Conservation (phyloP, 2,329 filamentous ascomycete genomes). For the Hypoxylon sp. region DNA sequence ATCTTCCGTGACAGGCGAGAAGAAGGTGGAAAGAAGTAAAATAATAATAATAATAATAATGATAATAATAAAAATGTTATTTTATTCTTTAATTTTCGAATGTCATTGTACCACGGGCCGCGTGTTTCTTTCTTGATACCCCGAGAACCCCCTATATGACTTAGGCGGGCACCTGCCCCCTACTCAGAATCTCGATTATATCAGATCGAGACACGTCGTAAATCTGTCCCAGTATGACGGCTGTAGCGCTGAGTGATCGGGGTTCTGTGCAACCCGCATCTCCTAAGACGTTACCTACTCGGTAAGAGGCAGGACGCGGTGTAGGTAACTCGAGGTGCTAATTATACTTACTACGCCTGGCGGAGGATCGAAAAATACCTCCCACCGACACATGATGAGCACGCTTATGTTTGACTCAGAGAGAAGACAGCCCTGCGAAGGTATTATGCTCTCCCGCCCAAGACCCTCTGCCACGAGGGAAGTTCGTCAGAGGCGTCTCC, state of each 20-base stretch:
- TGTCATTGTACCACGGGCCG: neutral
- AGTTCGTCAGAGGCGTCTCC: slow-evolving; percentile 15
- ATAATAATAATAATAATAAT: neutral
- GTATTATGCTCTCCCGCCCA: slow-evolving; percentile 5
- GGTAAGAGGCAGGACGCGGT: slow-evolving; percentile 3
- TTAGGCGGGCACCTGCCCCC: slow-evolving; percentile 6
- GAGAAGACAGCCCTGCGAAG: neutral
- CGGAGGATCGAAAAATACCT: slow-evolving; percentile 19
- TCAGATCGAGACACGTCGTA: slow-evolving; percentile 17
- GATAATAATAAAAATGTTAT: neutral
- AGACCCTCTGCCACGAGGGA: slow-evolving; percentile 14
- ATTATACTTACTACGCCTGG: slow-evolving; percentile 28
- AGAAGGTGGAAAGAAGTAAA: neutral
- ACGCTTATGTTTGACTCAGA: slow-evolving; percentile 20
- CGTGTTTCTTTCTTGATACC: slow-evolving; percentile 4
- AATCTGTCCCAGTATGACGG: slow-evolving; percentile 14
- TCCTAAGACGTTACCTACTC: slow-evolving; percentile 7
- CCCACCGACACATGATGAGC: slow-evolving; percentile 19
- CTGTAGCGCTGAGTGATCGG: slow-evolving; percentile 9
- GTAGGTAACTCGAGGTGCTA: slow-evolving; percentile 14
- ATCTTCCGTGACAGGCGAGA: neutral
- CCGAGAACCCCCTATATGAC: slow-evolving; percentile 11
- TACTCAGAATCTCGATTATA: slow-evolving; percentile 17
- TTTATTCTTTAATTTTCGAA: neutral
- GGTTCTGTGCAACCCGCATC: slow-evolving; percentile 22